Evolutionary conservation across 176 grass and related monocot genomes (phyloP).

Genomic region (Aechmea fasciata): DNA sequence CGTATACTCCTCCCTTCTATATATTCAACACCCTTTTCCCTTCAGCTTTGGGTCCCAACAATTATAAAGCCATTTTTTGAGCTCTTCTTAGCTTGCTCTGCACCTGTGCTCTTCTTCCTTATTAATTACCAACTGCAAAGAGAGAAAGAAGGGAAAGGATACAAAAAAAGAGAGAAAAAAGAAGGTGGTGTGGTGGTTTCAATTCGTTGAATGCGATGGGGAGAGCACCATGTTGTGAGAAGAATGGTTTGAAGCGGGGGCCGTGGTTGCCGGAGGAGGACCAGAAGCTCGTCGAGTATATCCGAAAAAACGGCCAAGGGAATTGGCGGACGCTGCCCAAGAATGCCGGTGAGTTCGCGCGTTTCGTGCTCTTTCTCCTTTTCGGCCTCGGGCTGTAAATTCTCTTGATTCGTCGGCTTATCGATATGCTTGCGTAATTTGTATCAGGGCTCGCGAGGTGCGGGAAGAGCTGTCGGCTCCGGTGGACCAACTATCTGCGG

Average conservation of each 20-base stretch:
- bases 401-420: not conserved
- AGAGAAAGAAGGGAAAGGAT: not conserved
- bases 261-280: constrained; percentile 93
- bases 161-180: not conserved
- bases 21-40: not conserved
- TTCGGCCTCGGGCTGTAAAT: not conserved
- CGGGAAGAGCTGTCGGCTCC: constrained; percentile 95
- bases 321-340: constrained; percentile 90
- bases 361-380: not conserved
- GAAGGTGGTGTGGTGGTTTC: not conserved
- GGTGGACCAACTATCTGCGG: constrained; percentile 90
- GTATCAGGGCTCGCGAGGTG: constrained; percentile 63
- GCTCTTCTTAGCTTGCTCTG: not conserved
- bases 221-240: constrained; percentile 85
- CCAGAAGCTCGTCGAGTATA: constrained; percentile 86
- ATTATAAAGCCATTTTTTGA: not conserved
- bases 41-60: not conserved
- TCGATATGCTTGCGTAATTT: not conserved
- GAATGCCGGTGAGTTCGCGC: constrained; percentile 59
- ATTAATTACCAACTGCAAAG: not conserved
- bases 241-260: constrained; percentile 77
- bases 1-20: constrained; percentile 15
- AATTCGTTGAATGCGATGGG: constrained; percentile 38
- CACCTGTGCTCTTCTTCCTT: not conserved
- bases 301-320: constrained; percentile 73